Evolutionary conservation across 805 yeast species (phyloP).

Genomic region (Kuraishia borneana): DNA sequence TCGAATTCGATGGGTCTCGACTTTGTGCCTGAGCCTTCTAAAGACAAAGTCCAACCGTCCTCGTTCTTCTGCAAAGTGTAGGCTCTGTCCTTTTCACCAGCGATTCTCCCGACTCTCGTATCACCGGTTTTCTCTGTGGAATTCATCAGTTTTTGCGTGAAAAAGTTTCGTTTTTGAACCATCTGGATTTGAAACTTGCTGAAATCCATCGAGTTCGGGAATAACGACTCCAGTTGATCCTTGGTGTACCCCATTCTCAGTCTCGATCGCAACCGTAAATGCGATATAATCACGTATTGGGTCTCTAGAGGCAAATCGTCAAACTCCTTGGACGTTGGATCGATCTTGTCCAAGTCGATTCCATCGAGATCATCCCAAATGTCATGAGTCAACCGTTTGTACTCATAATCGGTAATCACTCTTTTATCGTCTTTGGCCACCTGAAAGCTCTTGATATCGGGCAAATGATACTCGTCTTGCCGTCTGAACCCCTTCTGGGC

Average conservation of each 20-base stretch:
- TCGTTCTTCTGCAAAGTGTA: conserved; percentile 68
- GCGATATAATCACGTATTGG: conserved; percentile 80
- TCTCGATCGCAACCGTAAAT: conserved; percentile 72
- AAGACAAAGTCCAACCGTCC: conserved; percentile 75
- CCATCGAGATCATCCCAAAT: conserved; percentile 55
- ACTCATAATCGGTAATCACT: conserved; percentile 63
- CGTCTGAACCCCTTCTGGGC: conserved; percentile 26
- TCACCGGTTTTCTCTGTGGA: conserved; percentile 65
- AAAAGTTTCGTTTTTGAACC: conserved; percentile 83
- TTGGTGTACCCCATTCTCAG: conserved; percentile 92
- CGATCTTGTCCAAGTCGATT: conserved; percentile 59
- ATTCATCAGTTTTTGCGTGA: conserved; percentile 79
- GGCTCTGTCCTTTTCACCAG: conserved; percentile 71
- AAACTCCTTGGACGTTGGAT: conserved; percentile 77
- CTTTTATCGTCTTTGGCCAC: conserved; percentile 55
- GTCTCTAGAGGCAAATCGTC: conserved; percentile 67
- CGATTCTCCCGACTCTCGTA: conserved; percentile 45
- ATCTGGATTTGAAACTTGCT: conserved; percentile 87
- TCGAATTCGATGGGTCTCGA: conserved; percentile 42
- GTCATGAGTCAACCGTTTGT: conserved; percentile 45
- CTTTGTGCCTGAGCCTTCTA: conserved; percentile 30
- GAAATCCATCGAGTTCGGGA: conserved; percentile 82
- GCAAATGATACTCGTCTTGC: conserved; percentile 81
- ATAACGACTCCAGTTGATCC: conserved; percentile 72
- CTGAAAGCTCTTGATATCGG: conserved; percentile 47